A percentile compares a stretch with the other conserved stretches of the same genome.
These are phyloP conservation scores for Pythium chondricola DNA, from an alignment of 352 stramenopile species.

Conservation along the genomic window DNA sequence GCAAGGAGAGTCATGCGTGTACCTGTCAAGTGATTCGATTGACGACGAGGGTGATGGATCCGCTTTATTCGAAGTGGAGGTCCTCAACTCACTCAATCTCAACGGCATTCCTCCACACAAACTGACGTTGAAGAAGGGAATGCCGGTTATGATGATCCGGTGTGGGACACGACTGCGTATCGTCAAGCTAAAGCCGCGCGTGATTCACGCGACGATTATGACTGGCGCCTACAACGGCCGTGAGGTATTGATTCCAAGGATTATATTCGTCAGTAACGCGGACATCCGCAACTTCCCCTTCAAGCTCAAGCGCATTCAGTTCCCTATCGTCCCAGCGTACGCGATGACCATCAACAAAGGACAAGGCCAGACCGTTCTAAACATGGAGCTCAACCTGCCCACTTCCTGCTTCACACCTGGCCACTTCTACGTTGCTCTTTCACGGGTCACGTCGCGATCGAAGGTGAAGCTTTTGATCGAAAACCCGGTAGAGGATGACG, in stretches of 20 bases:
- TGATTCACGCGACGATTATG: slow-evolving; percentile 27
- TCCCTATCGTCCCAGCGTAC: slow-evolving; percentile 21
- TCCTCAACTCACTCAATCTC: slow-evolving; percentile 15
- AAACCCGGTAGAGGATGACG: too few relatives aligned
- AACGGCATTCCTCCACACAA: slow-evolving; percentile 25
- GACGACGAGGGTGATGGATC: neutral
- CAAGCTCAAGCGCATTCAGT: slow-evolving; percentile 16
- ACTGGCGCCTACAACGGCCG: slow-evolving; percentile 10
- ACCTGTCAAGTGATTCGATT: slow-evolving; percentile 8
- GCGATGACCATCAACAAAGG: slow-evolving; percentile 36
- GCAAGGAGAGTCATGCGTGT: neutral
- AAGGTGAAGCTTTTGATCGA: too few relatives aligned
- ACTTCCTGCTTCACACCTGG: slow-evolving; percentile 21
- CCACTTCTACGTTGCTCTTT: slow-evolving; percentile 27
- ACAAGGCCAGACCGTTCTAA: slow-evolving; percentile 26
- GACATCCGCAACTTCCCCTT: slow-evolving; percentile 15
- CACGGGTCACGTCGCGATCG: too few relatives aligned
- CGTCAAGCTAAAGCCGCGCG: slow-evolving; percentile 14
- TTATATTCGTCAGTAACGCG: slow-evolving; percentile 18
- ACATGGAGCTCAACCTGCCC: slow-evolving; percentile 21
- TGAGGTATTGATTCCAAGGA: slow-evolving; percentile 14
- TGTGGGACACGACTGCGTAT: slow-evolving; percentile 22
- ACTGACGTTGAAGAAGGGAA: slow-evolving; percentile 16
- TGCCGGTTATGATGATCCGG: slow-evolving; percentile 24
- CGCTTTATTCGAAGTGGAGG: slow-evolving; percentile 5